These are phyloP conservation scores for Cladophialophora yegresii DNA, from an alignment of 2,329 filamentous ascomycete genomes.

Conservation along the genomic window DNA sequence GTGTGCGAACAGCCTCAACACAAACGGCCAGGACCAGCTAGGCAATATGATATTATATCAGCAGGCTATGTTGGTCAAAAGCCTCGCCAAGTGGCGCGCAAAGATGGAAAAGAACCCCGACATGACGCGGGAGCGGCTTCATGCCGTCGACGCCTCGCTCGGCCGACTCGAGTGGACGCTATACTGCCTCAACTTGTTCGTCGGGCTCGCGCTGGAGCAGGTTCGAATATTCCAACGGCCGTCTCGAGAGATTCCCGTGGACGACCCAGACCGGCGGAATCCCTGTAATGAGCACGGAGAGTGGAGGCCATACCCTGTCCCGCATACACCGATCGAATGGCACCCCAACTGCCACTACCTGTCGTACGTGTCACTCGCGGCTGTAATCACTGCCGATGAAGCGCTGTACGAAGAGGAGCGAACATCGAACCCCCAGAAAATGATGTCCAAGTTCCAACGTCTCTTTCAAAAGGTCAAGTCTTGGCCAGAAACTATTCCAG, in stretches of 20 bases:
- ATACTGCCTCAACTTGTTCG: constrained; percentile 23
- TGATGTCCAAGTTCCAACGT: constrained; percentile 20
- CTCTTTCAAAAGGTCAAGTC: constrained; percentile 35
- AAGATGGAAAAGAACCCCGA: constrained; percentile 25
- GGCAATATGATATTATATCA: constrained; percentile 26
- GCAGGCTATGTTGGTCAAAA: constrained; percentile 29
- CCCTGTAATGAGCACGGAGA: constrained; percentile 23
- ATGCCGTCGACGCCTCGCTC: constrained; percentile 16
- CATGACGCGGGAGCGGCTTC: constrained; percentile 3
- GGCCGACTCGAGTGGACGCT: constrained; percentile 23
- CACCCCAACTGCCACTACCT: constrained; percentile 38
- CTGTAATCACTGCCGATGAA: constrained; percentile 22
- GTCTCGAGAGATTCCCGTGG: constrained; percentile 23
- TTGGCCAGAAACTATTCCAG: constrained; percentile 38
- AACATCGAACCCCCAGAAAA: constrained; percentile 18
- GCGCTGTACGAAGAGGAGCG: constrained; percentile 22
- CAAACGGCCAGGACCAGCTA: constrained; percentile 40
- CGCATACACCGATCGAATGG: constrained; percentile 33
- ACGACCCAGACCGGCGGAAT: constrained; percentile 23
- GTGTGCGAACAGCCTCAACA: constrained; percentile 36
- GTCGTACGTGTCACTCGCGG: constrained; percentile 32
- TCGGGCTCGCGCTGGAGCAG: constrained; percentile 31
- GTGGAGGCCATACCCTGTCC: constrained; percentile 39
- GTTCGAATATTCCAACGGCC: constrained; percentile 29
- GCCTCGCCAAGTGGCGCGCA: constrained; percentile 39